These are phyloP conservation scores for Pigoraptor vietnamica DNA, from an alignment of 78 protist genomes.

Conservation along the genomic window DNA sequence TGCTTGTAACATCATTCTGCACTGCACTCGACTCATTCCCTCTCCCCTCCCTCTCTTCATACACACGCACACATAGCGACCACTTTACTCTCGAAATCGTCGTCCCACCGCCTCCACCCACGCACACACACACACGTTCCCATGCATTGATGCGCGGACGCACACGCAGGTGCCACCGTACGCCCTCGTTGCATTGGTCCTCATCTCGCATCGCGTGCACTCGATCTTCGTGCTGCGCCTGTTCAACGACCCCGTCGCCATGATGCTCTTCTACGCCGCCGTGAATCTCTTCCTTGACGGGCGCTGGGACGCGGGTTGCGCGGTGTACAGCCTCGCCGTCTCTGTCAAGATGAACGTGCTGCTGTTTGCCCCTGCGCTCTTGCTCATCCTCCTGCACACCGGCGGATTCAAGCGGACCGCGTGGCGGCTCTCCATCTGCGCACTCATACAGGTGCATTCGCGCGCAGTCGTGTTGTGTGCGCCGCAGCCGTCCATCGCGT, in stretches of 20 bases:
- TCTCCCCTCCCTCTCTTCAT: not conserved
- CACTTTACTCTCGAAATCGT: not conserved
- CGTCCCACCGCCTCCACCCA: too few species aligned
- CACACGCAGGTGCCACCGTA: conserved; percentile 50
- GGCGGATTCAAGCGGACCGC: conserved; percentile 52
- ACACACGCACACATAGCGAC: not conserved
- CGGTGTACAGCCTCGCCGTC: conserved; percentile 48
- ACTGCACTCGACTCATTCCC: too few species aligned
- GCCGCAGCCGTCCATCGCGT: too few species aligned
- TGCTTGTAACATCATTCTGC: too few species aligned
- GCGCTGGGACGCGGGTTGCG: conserved; percentile 58
- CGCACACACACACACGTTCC: too few species aligned
- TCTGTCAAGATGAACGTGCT: conserved; percentile 88
- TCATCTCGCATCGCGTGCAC: conserved; percentile 67
- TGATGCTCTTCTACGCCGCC: conserved; percentile 57
- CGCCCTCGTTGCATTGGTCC: conserved; percentile 29
- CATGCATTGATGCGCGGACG: not conserved
- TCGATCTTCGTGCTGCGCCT: conserved; percentile 83
- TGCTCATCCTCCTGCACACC: conserved; percentile 38
- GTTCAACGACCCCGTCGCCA: conserved; percentile 84
- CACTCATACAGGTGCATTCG: conserved; percentile 42
- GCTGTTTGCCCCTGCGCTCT: conserved; percentile 68
- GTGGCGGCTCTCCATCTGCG: conserved; percentile 42
- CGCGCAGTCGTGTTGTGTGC: too few species aligned
- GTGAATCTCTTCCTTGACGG: conserved; percentile 14